Evolutionary conservation across 2,329 filamentous ascomycete species (phyloP).

Genomic region (Cladosporium halotolerans): DNA sequence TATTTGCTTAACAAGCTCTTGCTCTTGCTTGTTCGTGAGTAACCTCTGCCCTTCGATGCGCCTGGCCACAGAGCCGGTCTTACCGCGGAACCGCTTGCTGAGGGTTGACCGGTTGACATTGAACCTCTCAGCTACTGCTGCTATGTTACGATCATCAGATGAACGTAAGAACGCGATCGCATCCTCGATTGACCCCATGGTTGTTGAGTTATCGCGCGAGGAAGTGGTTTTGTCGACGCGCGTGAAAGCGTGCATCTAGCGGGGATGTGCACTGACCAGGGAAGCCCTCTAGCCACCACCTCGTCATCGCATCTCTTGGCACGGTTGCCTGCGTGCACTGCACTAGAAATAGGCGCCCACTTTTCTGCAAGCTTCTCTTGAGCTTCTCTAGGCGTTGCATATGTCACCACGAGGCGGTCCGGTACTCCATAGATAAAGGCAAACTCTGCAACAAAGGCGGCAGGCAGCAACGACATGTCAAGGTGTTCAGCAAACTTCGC

Average conservation of each 20-base stretch:
- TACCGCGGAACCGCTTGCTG: not conserved
- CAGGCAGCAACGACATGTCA: too few relatives aligned
- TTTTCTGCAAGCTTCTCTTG: too few relatives aligned
- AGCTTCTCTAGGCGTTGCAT: too few relatives aligned
- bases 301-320: too few relatives aligned
- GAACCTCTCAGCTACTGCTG: not conserved
- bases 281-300: not conserved
- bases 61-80: not conserved
- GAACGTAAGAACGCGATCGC: not conserved
- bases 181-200: not conserved
- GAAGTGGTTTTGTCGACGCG: not conserved
- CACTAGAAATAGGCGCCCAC: too few relatives aligned
- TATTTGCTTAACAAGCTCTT: not conserved
- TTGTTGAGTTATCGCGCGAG: not conserved
- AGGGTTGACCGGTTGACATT: not conserved
- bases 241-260: conserved; percentile 1
- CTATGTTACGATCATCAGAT: not conserved
- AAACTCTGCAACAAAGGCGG: too few relatives aligned
- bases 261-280: conserved; percentile 3
- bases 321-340: too few relatives aligned
- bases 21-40: not conserved
- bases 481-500: too few relatives aligned
- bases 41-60: not conserved
- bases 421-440: too few relatives aligned
- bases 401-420: too few relatives aligned